Conservation (phyloP, 225 moss, liverwort and hornwort genomes). For the Sphagnum tenellum region DNA sequence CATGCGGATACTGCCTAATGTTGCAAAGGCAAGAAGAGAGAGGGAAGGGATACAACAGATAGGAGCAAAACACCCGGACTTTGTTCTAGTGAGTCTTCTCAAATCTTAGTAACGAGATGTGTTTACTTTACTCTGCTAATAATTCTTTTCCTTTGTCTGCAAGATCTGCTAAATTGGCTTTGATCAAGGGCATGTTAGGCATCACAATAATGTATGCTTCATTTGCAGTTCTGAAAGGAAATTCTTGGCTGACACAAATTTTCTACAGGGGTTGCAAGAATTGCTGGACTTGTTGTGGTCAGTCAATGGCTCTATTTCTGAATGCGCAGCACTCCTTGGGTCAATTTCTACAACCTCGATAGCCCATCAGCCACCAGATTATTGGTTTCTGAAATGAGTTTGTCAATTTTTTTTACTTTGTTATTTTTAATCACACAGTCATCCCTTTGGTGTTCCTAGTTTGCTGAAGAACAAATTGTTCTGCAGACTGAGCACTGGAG, state of each 20-base stretch:
- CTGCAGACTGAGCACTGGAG: conserved; percentile 71
- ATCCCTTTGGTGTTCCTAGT: not conserved
- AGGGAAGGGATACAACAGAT: conserved; percentile 56
- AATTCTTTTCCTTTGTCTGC: not conserved
- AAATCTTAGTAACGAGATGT: not conserved
- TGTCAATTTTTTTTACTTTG: not conserved
- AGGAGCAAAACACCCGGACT: conserved; percentile 83
- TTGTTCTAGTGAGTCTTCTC: conserved; percentile 37
- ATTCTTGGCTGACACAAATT: not conserved
- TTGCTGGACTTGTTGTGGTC: conserved; percentile 72
- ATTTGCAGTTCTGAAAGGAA: not conserved
- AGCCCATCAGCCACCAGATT: too few relatives aligned
- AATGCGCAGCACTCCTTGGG: conserved; percentile 68
- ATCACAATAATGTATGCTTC: too few relatives aligned
- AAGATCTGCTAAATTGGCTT: not conserved
- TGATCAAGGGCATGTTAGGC: too few relatives aligned
- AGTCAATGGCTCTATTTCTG: conserved; percentile 72
- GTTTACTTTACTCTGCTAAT: not conserved
- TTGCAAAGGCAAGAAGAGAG: conserved; percentile 40
- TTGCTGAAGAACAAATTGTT: not conserved
- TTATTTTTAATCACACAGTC: not conserved
- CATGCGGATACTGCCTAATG: conserved; percentile 59
- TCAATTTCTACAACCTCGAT: conserved; percentile 8
- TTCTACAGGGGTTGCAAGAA: conserved; percentile 66
- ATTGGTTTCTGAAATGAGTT: too few relatives aligned